Conservation (phyloP, 352 stramenopile species). For the Pythium rishiriense region DNA sequence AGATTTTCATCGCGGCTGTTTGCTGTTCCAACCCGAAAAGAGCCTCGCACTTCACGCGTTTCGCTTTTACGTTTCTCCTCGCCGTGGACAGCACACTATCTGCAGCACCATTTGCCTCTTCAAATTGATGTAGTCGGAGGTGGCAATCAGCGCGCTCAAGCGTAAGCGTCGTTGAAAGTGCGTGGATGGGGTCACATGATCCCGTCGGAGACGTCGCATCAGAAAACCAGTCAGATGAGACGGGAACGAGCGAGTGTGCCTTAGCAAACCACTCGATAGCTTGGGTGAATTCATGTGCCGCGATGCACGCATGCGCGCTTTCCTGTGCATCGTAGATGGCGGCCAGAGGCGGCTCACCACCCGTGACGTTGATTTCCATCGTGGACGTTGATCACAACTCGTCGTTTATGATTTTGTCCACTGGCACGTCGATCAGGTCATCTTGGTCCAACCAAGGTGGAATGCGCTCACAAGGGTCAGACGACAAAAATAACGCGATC, state of each 20-base stretch:
- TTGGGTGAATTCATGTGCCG: background rate
- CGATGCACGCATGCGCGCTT: background rate
- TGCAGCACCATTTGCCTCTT: background rate
- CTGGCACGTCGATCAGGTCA: background rate
- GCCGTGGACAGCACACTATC: background rate
- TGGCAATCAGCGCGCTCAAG: conserved; percentile 6
- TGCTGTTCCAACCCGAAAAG: conserved; percentile 4
- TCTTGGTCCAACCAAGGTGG: background rate
- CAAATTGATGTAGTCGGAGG: background rate
- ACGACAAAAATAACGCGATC: background rate
- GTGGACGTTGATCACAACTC: too few species aligned
- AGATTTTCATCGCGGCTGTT: conserved; percentile 4
- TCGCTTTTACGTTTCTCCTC: conserved; percentile 7
- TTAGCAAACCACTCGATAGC: conserved; percentile 1
- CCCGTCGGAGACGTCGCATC: background rate
- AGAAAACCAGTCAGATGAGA: background rate
- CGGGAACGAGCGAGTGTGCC: background rate
- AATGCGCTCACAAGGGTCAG: background rate
- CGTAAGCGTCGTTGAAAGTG: background rate
- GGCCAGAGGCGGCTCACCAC: background rate
- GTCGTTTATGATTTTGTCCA: too few species aligned
- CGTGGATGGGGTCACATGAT: background rate
- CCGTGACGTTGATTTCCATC: background rate
- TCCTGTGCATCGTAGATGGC: background rate
- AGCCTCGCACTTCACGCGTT: conserved; percentile 4